These are phyloP conservation scores for Hyaloscypha bicolor DNA, from an alignment of 495 filamentous ascomycete genomes.

Conservation along the genomic window DNA sequence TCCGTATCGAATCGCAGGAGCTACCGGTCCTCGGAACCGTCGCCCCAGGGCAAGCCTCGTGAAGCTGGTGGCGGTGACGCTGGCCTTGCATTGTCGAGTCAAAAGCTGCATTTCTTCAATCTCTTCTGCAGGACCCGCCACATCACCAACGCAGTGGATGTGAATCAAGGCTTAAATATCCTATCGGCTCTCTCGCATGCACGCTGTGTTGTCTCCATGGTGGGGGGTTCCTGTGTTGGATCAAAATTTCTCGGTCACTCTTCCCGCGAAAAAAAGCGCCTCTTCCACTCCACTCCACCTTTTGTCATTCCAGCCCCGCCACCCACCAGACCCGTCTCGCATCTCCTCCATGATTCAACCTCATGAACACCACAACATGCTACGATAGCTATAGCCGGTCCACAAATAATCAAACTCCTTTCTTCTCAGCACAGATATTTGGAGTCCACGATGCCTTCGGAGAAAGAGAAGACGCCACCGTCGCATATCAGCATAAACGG, in stretches of 20 bases:
- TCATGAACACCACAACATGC: background rate
- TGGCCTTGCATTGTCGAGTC: conserved; percentile 6
- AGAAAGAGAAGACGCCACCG: conserved; percentile 30
- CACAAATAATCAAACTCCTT: background rate
- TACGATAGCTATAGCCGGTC: background rate
- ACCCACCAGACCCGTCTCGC: background rate
- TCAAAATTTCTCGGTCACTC: conserved; percentile 5
- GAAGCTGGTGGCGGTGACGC: background rate
- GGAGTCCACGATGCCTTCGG: conserved; percentile 21
- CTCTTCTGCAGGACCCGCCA: background rate
- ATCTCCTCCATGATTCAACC: background rate
- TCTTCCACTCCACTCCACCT: background rate
- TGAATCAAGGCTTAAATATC: background rate
- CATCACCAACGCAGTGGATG: background rate
- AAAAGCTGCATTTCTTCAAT: background rate
- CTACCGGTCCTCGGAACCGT: background rate
- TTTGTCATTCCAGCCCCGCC: background rate
- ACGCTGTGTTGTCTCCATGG: conserved; percentile 4
- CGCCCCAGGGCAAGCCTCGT: no score
- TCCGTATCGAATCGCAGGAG: background rate
- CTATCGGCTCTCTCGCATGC: background rate
- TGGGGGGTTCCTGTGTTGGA: background rate
- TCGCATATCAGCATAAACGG: conserved; percentile 27
- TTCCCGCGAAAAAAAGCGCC: background rate
- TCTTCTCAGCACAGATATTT: background rate